Conservation (phyloP, 352 stramenopile species). For the Thalassiosira delicatula region DNA sequence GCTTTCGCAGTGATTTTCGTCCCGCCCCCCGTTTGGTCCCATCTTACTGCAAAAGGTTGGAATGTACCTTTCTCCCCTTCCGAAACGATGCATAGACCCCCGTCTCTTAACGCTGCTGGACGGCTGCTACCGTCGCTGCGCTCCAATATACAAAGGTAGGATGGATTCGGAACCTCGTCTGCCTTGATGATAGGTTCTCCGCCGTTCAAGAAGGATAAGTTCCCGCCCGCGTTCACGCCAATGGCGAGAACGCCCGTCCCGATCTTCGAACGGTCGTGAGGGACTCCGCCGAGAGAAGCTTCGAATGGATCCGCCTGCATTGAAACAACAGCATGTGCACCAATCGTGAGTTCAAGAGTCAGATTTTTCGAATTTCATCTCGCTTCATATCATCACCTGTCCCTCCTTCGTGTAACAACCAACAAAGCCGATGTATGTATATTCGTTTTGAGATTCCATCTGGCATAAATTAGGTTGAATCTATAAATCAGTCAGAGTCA, state of each 20-base stretch:
- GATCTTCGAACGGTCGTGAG: conserved; percentile 48
- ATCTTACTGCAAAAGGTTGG: conserved; percentile 20
- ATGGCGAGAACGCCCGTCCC: conserved; percentile 46
- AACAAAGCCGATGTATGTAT: conserved; percentile 49
- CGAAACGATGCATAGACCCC: conserved; percentile 48
- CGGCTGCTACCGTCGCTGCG: conserved; percentile 1
- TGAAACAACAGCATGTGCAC: not conserved
- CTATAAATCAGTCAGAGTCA: too few species aligned
- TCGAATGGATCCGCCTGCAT: conserved; percentile 63
- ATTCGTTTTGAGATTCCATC: too few species aligned
- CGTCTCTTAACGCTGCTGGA: not conserved
- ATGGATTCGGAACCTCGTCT: conserved; percentile 44
- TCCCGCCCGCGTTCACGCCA: conserved; percentile 28
- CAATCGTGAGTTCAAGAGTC: too few species aligned
- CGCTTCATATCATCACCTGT: conserved; percentile 22
- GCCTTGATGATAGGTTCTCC: conserved; percentile 42
- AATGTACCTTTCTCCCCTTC: conserved; percentile 42
- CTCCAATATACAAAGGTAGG: conserved; percentile 46
- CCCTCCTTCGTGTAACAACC: conserved; percentile 52
- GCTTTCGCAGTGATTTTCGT: conserved; percentile 22
- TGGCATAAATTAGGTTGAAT: too few species aligned
- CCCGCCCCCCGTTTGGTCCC: not conserved
- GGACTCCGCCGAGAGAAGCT: conserved; percentile 40
- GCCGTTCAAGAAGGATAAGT: conserved; percentile 35
- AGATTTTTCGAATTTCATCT: too few species aligned